Conservation (phyloP, 176 grass and related monocot genomes). For the Eragrostis nindensis region DNA sequence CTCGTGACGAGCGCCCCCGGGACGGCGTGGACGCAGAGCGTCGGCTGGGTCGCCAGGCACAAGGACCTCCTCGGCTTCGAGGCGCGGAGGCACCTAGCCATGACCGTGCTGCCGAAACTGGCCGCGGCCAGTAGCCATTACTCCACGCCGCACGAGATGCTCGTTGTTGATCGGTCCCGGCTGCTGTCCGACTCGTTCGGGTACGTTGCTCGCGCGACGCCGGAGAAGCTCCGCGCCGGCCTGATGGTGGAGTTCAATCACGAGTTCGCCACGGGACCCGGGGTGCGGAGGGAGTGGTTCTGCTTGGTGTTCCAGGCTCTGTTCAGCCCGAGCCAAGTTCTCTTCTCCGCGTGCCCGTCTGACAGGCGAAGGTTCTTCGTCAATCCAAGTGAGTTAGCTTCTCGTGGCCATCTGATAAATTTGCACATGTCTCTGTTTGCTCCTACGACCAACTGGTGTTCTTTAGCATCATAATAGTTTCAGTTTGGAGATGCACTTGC, state of each 20-base stretch:
- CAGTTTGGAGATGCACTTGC: too few species aligned
- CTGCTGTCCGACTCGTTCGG: constrained; percentile 57
- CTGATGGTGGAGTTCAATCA: constrained; percentile 63
- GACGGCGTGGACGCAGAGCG: not conserved
- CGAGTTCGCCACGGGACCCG: constrained; percentile 62
- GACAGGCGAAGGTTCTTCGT: constrained; percentile 67
- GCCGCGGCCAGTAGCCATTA: too few species aligned
- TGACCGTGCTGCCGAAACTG: constrained; percentile 51
- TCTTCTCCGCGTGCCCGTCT: constrained; percentile 63
- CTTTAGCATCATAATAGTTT: not conserved
- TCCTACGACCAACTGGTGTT: not conserved
- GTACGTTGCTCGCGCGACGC: constrained; percentile 28
- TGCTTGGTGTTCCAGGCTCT: constrained; percentile 56
- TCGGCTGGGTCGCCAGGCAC: constrained; percentile 58
- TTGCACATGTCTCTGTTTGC: not conserved
- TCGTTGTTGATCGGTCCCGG: constrained; percentile 52
- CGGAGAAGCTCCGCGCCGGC: constrained; percentile 29
- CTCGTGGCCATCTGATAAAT: not conserved
- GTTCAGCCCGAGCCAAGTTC: constrained; percentile 46
- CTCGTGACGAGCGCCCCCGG: constrained; percentile 37
- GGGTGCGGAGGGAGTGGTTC: constrained; percentile 72
- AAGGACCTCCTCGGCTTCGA: constrained; percentile 52
- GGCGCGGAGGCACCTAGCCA: constrained; percentile 55
- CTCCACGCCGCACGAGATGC: constrained; percentile 46
- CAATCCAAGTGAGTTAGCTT: constrained; percentile 56